These are phyloP conservation scores for Pichia sp. DNA, from an alignment of 1,139 yeast genomes.

Conservation along the genomic window DNA sequence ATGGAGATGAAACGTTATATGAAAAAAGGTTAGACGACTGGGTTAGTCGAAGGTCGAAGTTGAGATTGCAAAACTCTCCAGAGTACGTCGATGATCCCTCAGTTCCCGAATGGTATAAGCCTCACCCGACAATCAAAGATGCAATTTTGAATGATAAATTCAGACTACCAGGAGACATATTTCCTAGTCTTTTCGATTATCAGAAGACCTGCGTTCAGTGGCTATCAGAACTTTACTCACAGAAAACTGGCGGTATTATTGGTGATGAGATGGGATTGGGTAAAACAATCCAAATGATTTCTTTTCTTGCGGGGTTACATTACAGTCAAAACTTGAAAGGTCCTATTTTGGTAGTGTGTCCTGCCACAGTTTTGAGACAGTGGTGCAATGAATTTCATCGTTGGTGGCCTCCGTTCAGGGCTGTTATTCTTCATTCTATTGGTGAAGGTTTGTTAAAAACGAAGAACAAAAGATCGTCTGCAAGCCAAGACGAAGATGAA, in stretches of 20 bases:
- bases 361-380: conserved; percentile 92
- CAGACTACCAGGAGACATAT: conserved; percentile 85
- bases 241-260: conserved; percentile 87
- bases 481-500: conserved; percentile 24
- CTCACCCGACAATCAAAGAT: conserved; percentile 77
- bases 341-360: conserved; percentile 86
- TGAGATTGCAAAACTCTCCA: conserved; percentile 30
- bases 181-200: conserved; percentile 81
- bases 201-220: conserved; percentile 89
- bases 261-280: conserved; percentile 99
- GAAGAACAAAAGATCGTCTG: conserved; percentile 21
- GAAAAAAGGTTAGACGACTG: conserved; percentile 58
- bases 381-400: conserved; percentile 95
- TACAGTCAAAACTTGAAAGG: conserved; percentile 70
- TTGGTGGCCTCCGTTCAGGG: conserved; percentile 97
- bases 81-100: conserved; percentile 30
- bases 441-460: conserved; percentile 69
- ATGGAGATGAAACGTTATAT: conserved; percentile 69
- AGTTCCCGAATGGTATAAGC: conserved; percentile 59
- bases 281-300: conserved; percentile 85
- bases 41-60: conserved; percentile 45
- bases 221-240: conserved; percentile 78
- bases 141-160: conserved; percentile 67
- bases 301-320: conserved; percentile 86
- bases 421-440: conserved; percentile 83